Evolutionary conservation across 345 rosid species (phyloP), one percentile per base, ranked within the genome.

Genomic region (Mercurialis annua): DNA sequence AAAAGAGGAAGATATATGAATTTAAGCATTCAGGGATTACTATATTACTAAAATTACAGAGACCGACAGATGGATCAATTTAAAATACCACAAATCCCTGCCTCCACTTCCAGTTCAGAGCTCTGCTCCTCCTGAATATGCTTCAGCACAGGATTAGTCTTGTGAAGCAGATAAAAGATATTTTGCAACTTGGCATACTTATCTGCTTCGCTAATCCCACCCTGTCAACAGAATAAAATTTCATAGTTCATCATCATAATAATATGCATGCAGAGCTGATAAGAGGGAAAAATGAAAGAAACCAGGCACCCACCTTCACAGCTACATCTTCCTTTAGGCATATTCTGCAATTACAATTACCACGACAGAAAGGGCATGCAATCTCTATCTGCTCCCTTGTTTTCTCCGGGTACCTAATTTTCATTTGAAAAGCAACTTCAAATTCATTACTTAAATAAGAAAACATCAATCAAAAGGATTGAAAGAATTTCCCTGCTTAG

Each of bases 331-430:
- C 72, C 71, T 73, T 78, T 58, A 84, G 80, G 82, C 88, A 84
- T 38, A 65, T 30, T 71, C 83, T 80, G 74, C 85, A 84, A 76
- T 84, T 84, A 65, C 88, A 84, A 71, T 77, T 71, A 66, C 82
- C 78, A 20, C 64, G 67, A 61, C 88, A 84, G 71, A 81, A 84
- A 21, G 88, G 88, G 62, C 88, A 84, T n/a, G 80, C 81, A 59
- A 58, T 59, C 62, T 53, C 80, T 48, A 81, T 12, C 20, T 81
- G 83, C 52, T 81, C 77, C 49, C 63, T 75, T 69, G 76, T 75
- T 77, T 71, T 77, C 62, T 62, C 76, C 0, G 88, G 82, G 66
- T 84, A 84, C 88, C 88, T 84, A 68, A 48, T 24, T 44, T 58
- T 59, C 62, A 68, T 55, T 46, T 73, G 59, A 33, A 70, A 54